Conservation (phyloP, 768 basidiomycete genomes). For the Lepiota venenata region DNA sequence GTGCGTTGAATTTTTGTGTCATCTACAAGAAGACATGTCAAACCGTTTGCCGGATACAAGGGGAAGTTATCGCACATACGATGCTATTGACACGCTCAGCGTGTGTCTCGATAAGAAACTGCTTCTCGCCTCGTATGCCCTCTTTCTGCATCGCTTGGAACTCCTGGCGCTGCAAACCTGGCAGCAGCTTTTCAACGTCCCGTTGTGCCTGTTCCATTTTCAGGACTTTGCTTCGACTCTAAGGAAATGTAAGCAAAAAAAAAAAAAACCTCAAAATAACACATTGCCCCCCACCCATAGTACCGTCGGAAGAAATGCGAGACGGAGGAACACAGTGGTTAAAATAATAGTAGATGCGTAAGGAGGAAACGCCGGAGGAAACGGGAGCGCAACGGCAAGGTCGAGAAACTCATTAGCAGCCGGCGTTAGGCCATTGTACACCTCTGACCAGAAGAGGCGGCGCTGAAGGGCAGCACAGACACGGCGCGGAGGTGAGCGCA, state of each 20-base stretch:
- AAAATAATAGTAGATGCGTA: slow-evolving; percentile 78
- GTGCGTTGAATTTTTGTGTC: slow-evolving; percentile 48
- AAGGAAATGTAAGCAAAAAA: slow-evolving; percentile 7
- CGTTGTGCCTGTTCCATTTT: slow-evolving; percentile 58
- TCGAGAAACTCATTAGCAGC: slow-evolving; percentile 67
- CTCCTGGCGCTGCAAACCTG: slow-evolving; percentile 35
- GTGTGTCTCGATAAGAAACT: slow-evolving; percentile 46
- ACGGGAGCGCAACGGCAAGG: slow-evolving; percentile 70
- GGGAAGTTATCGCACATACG: slow-evolving; percentile 30
- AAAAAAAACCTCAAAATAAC: background rate
- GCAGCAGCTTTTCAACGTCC: slow-evolving; percentile 47
- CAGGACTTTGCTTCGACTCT: slow-evolving; percentile 63
- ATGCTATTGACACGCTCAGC: slow-evolving; percentile 42
- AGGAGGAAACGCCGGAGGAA: slow-evolving; percentile 61
- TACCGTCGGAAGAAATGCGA: slow-evolving; percentile 64
- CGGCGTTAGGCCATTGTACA: slow-evolving; percentile 29
- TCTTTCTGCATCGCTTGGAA: slow-evolving; percentile 52
- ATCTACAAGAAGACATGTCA: slow-evolving; percentile 35
- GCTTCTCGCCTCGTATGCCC: slow-evolving; percentile 52
- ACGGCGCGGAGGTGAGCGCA: background rate
- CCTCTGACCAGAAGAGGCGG: slow-evolving; percentile 5
- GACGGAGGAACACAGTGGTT: slow-evolving; percentile 57
- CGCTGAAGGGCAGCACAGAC: background rate
- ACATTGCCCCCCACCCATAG: slow-evolving; percentile 59
- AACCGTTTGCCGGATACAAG: background rate